These are phyloP conservation scores for Pseudocercospora eumusae DNA, from an alignment of 2,329 filamentous ascomycete species.

Conservation along the genomic window DNA sequence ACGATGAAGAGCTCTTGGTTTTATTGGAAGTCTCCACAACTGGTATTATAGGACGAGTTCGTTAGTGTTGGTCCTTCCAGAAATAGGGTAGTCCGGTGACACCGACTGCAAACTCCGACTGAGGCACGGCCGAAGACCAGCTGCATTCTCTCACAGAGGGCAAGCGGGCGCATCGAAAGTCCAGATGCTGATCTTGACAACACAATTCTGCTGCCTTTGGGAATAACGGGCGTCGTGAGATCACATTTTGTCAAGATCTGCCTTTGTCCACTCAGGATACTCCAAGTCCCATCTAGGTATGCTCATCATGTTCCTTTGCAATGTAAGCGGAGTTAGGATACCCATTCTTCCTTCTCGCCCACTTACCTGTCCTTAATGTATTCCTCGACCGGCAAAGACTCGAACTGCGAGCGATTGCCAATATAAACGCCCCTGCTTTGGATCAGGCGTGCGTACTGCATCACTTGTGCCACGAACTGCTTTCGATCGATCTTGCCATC, in stretches of 20 bases:
- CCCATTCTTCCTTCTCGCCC: background rate
- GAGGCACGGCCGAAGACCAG: too few species aligned
- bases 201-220: too few species aligned
- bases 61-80: too few species aligned
- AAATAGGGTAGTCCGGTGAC: too few species aligned
- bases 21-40: too few species aligned
- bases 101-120: too few species aligned
- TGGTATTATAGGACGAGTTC: too few species aligned
- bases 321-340: background rate
- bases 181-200: too few species aligned
- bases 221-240: background rate
- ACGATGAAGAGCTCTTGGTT: too few species aligned
- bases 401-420: constrained; percentile 44
- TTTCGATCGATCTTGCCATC: constrained; percentile 41
- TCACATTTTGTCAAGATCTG: constrained; percentile 22
- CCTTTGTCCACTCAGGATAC: constrained; percentile 28
- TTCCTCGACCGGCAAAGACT: constrained; percentile 41
- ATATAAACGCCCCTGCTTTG: constrained; percentile 45
- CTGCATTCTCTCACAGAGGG: too few species aligned
- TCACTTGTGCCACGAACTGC: constrained; percentile 43
- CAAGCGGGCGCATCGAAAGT: too few species aligned
- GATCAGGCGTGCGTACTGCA: constrained; percentile 44
- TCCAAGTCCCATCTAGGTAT: constrained; percentile 21
- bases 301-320: constrained; percentile 26
- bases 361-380: constrained; percentile 42